Evolutionary conservation across 345 rosid genomes (phyloP), one percentile per base, ranked within the genome.

Genomic region (Salix caprea): DNA sequence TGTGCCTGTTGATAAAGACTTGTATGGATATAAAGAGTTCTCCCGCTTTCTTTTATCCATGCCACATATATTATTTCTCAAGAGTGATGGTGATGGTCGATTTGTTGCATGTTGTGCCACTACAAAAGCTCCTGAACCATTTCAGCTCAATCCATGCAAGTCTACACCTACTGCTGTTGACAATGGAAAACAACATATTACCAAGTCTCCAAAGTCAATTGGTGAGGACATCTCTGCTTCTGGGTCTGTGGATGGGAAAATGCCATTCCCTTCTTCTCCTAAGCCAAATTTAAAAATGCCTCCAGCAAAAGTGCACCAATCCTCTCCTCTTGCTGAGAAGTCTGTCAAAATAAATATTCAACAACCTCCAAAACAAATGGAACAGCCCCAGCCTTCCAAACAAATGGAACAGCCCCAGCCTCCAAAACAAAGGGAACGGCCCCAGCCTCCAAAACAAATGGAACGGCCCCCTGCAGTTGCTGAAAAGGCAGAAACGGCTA

Each of bases 21-120:
- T 85, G 0, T 93, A 86, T 54, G 99, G 98, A 21, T 68, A 88
- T 80, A 86, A 76, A 84, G 90, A 68, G 65, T 90, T 95, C 72
- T 76, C 86, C 9, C 84, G 80, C 40, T 89, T 95, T 84, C 86
- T 95, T 79, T 75, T 84, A 26, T 83, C 98, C 37, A 84, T 95
- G 97, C 92, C 86, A 44, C 79, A 86, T 48, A 82, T 89, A 76
- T 76, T 91, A 77, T 74, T 81, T 84, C 86, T 93, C 75, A 73
- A 81, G 13, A n/a, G 42, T 30, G 70, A 9, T 50, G 73, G 76
- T 54, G 86, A 83, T 83, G 98, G 94, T 65, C 69, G 76, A 64
- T 81, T 64, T 81, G 4, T 76, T 44, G 76, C 86, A 40, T 83
- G 2, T 69, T 85, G 85, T 12, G 65, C 77, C 77, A 18, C 30